Evolutionary conservation across 331 rosid genomes (phyloP).

Genomic region (Acacia concinna): DNA sequence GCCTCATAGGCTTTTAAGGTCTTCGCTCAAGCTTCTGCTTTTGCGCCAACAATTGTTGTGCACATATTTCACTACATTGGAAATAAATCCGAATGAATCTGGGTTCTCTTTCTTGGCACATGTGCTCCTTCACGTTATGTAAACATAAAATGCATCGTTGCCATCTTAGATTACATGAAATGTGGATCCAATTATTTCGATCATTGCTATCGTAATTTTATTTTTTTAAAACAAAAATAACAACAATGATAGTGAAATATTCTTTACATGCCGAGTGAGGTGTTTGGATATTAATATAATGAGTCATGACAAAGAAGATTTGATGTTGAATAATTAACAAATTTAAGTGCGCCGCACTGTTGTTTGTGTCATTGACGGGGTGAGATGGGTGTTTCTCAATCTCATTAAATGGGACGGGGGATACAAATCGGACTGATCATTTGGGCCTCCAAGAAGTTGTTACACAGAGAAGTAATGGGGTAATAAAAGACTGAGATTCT

Average conservation of each 20-base stretch:
- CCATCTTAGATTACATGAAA: not conserved
- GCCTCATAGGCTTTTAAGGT: slow-evolving; percentile 4
- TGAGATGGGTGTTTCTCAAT: slow-evolving; percentile 9
- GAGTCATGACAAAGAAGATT: not conserved
- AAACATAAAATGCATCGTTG: not conserved
- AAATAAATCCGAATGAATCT: slow-evolving; percentile 27
- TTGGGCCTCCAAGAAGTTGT: slow-evolving; percentile 20
- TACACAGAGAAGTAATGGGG: not conserved
- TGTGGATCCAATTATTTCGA: too few species aligned
- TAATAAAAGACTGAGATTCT: not conserved
- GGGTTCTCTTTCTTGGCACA: not conserved
- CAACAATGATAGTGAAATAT: too few species aligned
- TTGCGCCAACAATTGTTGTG: slow-evolving; percentile 1
- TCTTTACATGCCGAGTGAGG: not conserved
- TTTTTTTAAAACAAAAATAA: not conserved
- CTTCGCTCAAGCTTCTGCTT: slow-evolving; percentile 17
- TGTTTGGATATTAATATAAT: not conserved
- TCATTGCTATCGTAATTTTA: not conserved
- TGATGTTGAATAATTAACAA: not conserved
- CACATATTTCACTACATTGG: not conserved
- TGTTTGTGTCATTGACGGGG: not conserved
- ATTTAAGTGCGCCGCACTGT: not conserved
- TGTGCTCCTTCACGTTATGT: not conserved
- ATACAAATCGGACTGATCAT: not conserved
- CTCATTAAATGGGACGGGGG: slow-evolving; percentile 14